These are phyloP conservation scores for Parietaria judaica DNA, from an alignment of 306 rosid species.

Conservation along the genomic window DNA sequence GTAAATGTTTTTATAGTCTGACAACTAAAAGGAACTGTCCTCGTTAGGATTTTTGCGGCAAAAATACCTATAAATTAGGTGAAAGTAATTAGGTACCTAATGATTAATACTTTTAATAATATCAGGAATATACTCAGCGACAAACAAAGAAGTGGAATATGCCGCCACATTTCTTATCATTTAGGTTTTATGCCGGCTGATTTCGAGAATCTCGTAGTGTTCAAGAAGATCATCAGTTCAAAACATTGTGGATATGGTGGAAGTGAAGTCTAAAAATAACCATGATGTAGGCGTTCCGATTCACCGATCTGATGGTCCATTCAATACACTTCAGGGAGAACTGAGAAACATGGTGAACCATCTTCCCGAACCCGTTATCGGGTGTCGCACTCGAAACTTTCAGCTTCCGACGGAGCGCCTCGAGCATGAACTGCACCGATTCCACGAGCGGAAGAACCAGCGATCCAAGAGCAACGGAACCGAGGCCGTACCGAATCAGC, in stretches of 20 bases:
- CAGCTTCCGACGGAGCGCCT: conserved; percentile 78
- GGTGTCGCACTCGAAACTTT: conserved; percentile 50
- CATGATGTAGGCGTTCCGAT: conserved; percentile 96
- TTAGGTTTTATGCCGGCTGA: background rate
- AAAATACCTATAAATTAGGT: no score
- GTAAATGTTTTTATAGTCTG: no score
- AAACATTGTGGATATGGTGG: no score
- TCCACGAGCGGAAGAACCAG: conserved; percentile 79
- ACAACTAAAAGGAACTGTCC: no score
- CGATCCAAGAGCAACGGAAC: conserved; percentile 93
- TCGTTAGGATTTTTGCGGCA: no score
- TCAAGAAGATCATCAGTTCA: no score
- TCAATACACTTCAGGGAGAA: conserved; percentile 64
- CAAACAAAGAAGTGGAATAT: no score
- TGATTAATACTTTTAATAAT: no score
- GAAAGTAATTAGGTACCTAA: no score
- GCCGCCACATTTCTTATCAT: no score
- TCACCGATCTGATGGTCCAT: conserved; percentile 85
- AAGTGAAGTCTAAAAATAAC: conserved; percentile 30
- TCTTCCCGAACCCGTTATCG: conserved; percentile 57
- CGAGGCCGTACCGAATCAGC: conserved; percentile 73
- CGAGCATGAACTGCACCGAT: conserved; percentile 81
- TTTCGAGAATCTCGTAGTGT: background rate
- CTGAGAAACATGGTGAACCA: conserved; percentile 44
- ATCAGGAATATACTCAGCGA: no score